These are phyloP conservation scores for Nepenthes alata DNA, from an alignment of 179 eudicot species.

Conservation along the genomic window DNA sequence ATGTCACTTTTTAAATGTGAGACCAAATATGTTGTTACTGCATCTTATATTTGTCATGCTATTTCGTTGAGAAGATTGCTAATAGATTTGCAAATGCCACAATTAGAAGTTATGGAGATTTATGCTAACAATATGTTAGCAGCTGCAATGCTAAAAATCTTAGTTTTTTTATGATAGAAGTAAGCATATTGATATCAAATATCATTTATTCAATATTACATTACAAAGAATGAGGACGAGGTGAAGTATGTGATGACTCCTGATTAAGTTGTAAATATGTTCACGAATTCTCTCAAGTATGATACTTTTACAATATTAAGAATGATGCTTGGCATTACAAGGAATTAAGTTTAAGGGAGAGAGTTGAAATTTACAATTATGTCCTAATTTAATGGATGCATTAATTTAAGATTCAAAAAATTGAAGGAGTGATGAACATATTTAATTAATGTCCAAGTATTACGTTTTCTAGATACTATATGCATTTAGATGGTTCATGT, in stretches of 20 bases:
- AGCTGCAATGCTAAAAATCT: slow-evolving; percentile 2
- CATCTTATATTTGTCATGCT: slow-evolving; percentile 3
- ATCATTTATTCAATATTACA: not conserved
- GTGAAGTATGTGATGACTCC: not conserved
- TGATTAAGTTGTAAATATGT: slow-evolving; percentile 1
- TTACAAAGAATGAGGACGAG: not conserved
- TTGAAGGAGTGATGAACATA: too few species aligned
- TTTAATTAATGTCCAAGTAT: too few species aligned
- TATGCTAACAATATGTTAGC: not conserved
- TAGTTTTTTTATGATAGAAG: not conserved
- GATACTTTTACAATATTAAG: not conserved
- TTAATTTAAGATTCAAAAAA: too few species aligned
- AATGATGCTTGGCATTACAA: not conserved
- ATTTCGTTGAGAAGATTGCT: not conserved
- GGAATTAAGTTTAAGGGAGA: not conserved
- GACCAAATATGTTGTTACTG: not conserved
- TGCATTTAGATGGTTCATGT: too few species aligned
- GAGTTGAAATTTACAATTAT: too few species aligned
- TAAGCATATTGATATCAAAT: slow-evolving; percentile 7
- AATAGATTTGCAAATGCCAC: not conserved
- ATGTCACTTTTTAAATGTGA: slow-evolving; percentile 3
- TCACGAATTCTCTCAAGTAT: slow-evolving; percentile 1
- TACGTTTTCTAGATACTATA: too few species aligned
- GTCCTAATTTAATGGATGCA: too few species aligned
- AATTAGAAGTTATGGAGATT: not conserved